Percentiles rank a stretch among this genome's conserved stretches.
Conservation (phyloP, 345 rosid species). For the Heritiera fomes region DNA sequence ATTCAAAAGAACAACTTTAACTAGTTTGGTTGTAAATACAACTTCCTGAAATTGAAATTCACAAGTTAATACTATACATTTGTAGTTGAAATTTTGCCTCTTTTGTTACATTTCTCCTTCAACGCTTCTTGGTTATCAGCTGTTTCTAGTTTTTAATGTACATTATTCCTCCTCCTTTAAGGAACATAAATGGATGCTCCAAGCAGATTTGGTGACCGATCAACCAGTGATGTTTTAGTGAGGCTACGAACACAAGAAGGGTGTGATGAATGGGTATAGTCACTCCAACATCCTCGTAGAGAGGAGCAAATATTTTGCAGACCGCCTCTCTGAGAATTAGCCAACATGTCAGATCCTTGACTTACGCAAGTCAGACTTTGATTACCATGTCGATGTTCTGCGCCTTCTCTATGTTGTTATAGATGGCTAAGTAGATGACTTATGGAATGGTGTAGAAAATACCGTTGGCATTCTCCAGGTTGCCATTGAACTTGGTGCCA, state of each 20-base stretch:
- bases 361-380: slow-evolving; percentile 70
- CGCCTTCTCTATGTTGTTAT: slow-evolving; percentile 63
- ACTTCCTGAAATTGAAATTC: slow-evolving; percentile 4
- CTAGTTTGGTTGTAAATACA: not conserved
- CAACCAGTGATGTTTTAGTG: slow-evolving; percentile 85
- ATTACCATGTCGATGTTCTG: slow-evolving; percentile 69
- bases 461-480: slow-evolving; percentile 75
- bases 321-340: slow-evolving; percentile 86
- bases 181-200: slow-evolving; percentile 41
- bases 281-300: slow-evolving; percentile 66
- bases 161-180: slow-evolving; percentile 19
- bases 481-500: slow-evolving; percentile 69
- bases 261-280: slow-evolving; percentile 85
- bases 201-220: slow-evolving; percentile 62
- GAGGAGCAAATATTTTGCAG: slow-evolving; percentile 77
- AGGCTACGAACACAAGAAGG: slow-evolving; percentile 78
- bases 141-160: slow-evolving; percentile 4
- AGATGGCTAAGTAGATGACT: slow-evolving; percentile 50
- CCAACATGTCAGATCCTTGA: slow-evolving; percentile 93
- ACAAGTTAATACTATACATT: slow-evolving; percentile 2
- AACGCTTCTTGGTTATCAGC: not conserved
- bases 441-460: slow-evolving; percentile 73
- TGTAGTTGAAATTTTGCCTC: not conserved
- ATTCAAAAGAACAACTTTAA: not conserved
- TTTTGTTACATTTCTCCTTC: not conserved